Evolutionary conservation across 2,329 filamentous ascomycete genomes (phyloP).

Genomic region (Ramularia collo-cygni): DNA sequence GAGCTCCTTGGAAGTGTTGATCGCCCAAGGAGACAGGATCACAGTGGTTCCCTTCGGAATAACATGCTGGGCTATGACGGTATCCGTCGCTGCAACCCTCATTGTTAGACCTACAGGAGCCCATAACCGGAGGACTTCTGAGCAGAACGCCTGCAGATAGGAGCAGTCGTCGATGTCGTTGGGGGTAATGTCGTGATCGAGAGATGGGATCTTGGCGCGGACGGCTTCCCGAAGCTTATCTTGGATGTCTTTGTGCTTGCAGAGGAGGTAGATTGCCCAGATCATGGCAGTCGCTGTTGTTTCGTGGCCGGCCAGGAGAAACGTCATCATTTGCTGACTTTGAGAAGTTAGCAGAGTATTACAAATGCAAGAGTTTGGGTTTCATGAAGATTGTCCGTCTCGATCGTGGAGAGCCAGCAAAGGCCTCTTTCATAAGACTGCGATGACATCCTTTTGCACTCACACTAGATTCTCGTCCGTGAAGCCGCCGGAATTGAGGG

Average conservation of each 20-base stretch:
- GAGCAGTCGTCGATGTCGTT: constrained; percentile 64
- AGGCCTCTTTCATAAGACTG: too few relatives aligned
- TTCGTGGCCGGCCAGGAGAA: constrained; percentile 64
- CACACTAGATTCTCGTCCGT: constrained; percentile 66
- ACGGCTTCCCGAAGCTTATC: constrained; percentile 45
- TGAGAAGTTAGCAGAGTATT: constrained; percentile 32
- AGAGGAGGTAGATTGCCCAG: constrained; percentile 50
- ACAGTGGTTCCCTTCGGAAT: constrained; percentile 67
- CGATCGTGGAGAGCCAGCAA: too few relatives aligned
- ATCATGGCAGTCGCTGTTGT: constrained; percentile 48
- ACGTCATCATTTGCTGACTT: constrained; percentile 59
- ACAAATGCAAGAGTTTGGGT: not conserved
- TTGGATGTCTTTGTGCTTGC: constrained; percentile 44
- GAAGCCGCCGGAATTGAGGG: constrained; percentile 68
- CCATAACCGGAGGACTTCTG: constrained; percentile 67
- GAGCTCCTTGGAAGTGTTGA: constrained; percentile 60
- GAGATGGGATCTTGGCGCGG: constrained; percentile 39
- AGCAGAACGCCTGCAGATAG: constrained; percentile 73
- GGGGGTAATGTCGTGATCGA: constrained; percentile 42
- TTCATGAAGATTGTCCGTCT: too few relatives aligned
- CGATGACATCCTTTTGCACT: too few relatives aligned
- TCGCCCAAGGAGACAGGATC: constrained; percentile 57
- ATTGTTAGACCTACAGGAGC: constrained; percentile 65
- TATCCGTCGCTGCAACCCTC: constrained; percentile 58
- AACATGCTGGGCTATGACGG: constrained; percentile 55